Base-by-base conservation (phyloP, 2,329 filamentous ascomycete species). In the Blastomyces silverae region DNA sequence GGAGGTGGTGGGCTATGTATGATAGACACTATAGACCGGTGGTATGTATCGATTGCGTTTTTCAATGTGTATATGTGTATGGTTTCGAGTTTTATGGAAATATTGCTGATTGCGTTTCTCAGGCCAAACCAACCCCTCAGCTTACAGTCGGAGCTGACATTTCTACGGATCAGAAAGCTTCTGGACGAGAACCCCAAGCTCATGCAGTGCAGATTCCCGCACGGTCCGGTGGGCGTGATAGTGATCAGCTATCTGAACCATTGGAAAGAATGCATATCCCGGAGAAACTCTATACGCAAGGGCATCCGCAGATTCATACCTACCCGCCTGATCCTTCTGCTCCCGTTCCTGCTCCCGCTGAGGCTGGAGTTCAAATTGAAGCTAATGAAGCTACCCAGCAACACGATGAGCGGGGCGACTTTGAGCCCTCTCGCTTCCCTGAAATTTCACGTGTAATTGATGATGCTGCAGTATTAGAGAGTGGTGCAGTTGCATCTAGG, bases 1-100 rank as follows among this genome's bases (percentile, higher is more conserved):
- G 87, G 66, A 85, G 87, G 72, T 99, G 94, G 94, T 99, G 93
- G 93, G 86, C 91, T 56, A 89, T 96, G 53, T 96, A 96, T 74
- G 93, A 97, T 77, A 83, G 85, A 67, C 92, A 97, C 79, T 92
- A 95, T 74, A 83, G 84, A 62, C 73, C 76, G 48, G 71, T 76
- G 66, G 69, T 75, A 59, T 59, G 56, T 28, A 69, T 63, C 65
- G 60, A 61, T 11, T 42, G 31, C 20, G 22, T 50, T 10, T 20
- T 10, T 50, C 8, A 37, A 31, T 22, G 31, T 34, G 28, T 31
- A 31, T n/a, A n/a, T n/a, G 22, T 28, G 50, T 50, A 5, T 17
- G 37, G 13, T 50, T 50, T n/a, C 25, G 22, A 7, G 4, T 10
- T 37, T 22, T 11, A 61, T 50, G 42, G 13, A 37, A 28, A 61